Percentiles rank a stretch among this genome's conserved stretches.
phyloP scores from a whole-genome alignment of 2,329 filamentous ascomycete genomes.

The Sporothrix brunneoviolacea region DNA sequence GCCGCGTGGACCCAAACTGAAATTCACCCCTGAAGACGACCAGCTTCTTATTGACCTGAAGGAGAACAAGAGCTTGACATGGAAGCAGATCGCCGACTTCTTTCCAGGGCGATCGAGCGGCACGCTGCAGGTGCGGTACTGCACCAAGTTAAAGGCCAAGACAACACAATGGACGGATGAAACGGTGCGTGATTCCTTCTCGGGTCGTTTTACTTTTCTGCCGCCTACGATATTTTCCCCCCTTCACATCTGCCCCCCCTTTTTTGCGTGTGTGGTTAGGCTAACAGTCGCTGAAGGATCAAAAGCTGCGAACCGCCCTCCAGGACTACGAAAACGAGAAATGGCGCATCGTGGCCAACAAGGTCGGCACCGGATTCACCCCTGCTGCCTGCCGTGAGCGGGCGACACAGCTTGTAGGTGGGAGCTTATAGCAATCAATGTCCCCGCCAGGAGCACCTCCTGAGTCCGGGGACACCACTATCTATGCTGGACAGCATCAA shows the following conservation, averaged over 20 bases:
- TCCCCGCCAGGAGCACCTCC: conserved; percentile 43
- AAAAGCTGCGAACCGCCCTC: conserved; percentile 68
- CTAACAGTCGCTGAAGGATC: conserved; percentile 47
- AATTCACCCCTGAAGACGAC: conserved; percentile 91
- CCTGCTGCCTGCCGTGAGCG: conserved; percentile 81
- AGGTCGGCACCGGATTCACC: conserved; percentile 85
- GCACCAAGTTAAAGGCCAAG: conserved; percentile 90
- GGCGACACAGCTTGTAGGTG: conserved; percentile 54
- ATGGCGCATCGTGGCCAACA: conserved; percentile 86
- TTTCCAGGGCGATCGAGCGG: conserved; percentile 87
- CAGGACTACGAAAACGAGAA: conserved; percentile 86
- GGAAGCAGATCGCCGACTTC: conserved; percentile 97
- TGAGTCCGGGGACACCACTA: conserved; percentile 39
- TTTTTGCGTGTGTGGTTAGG: conserved; percentile 16
- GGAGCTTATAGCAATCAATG: conserved; percentile 49
- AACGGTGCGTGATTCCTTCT: conserved; percentile 49
- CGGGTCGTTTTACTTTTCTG: conserved; percentile 24
- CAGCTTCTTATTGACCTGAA: conserved; percentile 82
- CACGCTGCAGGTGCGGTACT: conserved; percentile 88
- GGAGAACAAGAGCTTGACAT: conserved; percentile 89
- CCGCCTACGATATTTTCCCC: neutral
- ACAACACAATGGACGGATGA: conserved; percentile 91
- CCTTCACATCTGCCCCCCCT: neutral
- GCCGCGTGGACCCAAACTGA: conserved; percentile 82
- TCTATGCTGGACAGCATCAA: conserved; percentile 27